Base-by-base conservation (phyloP, 2,329 filamentous ascomycete species). In the Exophiala viscosa region DNA sequence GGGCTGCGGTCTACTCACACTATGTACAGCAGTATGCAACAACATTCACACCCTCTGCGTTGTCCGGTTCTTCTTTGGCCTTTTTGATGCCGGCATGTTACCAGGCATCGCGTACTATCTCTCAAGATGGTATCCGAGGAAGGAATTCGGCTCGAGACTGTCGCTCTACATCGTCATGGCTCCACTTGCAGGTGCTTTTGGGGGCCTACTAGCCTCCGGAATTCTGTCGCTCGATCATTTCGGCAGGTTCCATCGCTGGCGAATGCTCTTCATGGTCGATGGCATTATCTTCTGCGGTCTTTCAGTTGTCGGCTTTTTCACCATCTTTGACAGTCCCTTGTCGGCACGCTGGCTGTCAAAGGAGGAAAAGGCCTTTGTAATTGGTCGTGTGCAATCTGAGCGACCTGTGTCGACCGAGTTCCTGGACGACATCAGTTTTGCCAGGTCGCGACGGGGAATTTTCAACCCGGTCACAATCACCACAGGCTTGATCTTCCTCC, bases 201-300 rank as follows among this genome's bases (percentile, higher is more conserved):
- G 86, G 15, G 86, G 86, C 0, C 73, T 89, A 0, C 71, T 89
- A 0, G 81, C 81, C 0, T 81, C 76, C 1, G 85, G 72, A 1
- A 88, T 89, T 57, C 73, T 88, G 15, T 82, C 71, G 2, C 73
- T 89, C 1, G 69, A 79, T 48, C 67, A 73, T 52, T 81, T 87
- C 55, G 84, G 82, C 5, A 65, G 71, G 3, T 67, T 87, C 0
- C 71, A 70, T 18, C 70, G 67, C 4, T 88, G 85, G 85, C 73
- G 84, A 6, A 86, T 87, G 83, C 86, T 88, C 46, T 88, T 88
- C 49, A 78, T 76, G 3, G 81, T 88, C n/a, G 85, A 88, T 64
- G 85, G 85, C 15, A 81, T 87, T 60, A 79, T 86, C 58, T 83
- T 81, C 1, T 73, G 71, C 54, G 73, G 75, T 0, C 66, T 88